Base-by-base conservation (phyloP, 768 basidiomycete species). In the Mycena galopus region DNA sequence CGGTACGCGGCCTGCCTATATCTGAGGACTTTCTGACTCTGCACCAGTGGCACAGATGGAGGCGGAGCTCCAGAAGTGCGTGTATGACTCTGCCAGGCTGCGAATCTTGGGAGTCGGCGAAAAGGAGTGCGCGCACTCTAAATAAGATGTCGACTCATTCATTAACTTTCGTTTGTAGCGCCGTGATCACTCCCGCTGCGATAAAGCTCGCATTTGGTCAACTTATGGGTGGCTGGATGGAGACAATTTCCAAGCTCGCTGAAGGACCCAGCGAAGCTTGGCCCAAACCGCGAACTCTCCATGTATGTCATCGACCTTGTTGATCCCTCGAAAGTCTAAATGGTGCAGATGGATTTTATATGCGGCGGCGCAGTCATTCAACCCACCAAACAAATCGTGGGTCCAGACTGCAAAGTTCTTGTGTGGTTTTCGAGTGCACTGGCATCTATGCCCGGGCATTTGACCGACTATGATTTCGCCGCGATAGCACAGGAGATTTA, bases 381-480 rank as follows among this genome's bases (percentile, higher is more conserved):
- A 35, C 25, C 17, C 19, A 72, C 65, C 16, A 72, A 67, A 25
- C 25, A 57, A 23, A 56, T 62, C 2, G 19, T 67, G 17, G 71
- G 65, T 9, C 65, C 71, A 2, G 59, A 42, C 10, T 67, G 65
- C 51, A 72, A 72, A 30, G 39, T n/a, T 4, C 59, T 72, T 32
- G n/a, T 63, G 11, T 72, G 65, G 65, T 72, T 11, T 16, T 53
- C 65, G n/a, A 10, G 51, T n/a, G 19, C 60, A 0, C n/a, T 53
- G 17, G 59, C 30, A 4, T 37, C 51, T 2, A 50, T 72, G 29
- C 50, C 39, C 6, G 50, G 60, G 3, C 50, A 72, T 23, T 21
- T 67, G 35, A 67, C 14, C 35, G 71, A 67, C 2, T 47, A 67
- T 33, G 71, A 72, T 51, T 72, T 53, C 23, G 4, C 39, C 25